Evolutionary conservation across 306 rosid species (phyloP).

Genomic region (Mimosa bimucronata): DNA sequence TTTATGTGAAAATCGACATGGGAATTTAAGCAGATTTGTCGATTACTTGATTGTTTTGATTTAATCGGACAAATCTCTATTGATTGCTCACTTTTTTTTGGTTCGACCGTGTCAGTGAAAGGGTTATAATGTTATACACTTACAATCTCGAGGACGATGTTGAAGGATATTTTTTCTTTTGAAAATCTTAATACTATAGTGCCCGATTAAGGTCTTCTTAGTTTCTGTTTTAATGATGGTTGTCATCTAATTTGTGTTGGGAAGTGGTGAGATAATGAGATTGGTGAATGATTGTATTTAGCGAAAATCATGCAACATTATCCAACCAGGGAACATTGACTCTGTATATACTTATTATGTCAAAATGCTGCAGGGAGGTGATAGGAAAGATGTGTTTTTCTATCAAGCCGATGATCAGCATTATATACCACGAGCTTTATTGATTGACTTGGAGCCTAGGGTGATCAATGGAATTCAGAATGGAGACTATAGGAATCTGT

Average conservation of each 20-base stretch:
- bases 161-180: not conserved
- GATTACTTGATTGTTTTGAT: not conserved
- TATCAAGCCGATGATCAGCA: conserved; percentile 99
- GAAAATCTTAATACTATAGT: not conserved
- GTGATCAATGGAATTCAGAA: conserved; percentile 96
- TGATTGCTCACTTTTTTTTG: not conserved
- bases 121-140: not conserved
- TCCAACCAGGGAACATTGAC: conserved; percentile 6
- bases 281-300: not conserved
- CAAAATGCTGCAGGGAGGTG: conserved; percentile 83
- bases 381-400: conserved; percentile 92
- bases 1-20: not conserved
- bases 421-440: conserved; percentile 89
- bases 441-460: conserved; percentile 96
- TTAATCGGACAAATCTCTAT: not conserved
- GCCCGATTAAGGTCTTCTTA: not conserved
- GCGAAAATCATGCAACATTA: not conserved
- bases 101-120: not conserved
- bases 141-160: not conserved
- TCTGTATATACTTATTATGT: conserved; percentile 28
- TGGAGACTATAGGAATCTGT: conserved; percentile 90
- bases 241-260: not conserved
- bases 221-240: not conserved
- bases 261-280: not conserved
- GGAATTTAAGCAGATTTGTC: not conserved